Conservation (phyloP, 78 protist genomes). For the Dictyostelium firmibasis region DNA sequence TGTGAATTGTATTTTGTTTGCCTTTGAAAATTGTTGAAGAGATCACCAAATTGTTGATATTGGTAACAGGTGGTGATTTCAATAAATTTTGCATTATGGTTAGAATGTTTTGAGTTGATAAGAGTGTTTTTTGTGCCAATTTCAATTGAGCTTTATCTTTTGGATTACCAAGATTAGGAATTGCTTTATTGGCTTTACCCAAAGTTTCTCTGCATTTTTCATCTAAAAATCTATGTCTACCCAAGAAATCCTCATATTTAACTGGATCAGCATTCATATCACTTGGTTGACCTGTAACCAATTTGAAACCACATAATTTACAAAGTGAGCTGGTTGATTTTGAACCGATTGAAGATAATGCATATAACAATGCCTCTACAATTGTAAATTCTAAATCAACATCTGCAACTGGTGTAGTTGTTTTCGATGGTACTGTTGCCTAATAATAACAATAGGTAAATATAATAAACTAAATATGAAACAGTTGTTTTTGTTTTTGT, state of each 20-base stretch:
- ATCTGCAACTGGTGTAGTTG: not conserved
- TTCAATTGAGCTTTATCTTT: not conserved
- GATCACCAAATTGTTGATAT: not conserved
- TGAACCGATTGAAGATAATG: conserved; percentile 14
- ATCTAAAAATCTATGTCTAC: conserved; percentile 18
- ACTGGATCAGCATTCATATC: conserved; percentile 38
- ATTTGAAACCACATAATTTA: conserved; percentile 32
- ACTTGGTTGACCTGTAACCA: conserved; percentile 72
- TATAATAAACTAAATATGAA: too few species aligned
- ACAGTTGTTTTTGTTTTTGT: too few species aligned
- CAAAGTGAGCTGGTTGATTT: not conserved
- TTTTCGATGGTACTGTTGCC: conserved; percentile 15
- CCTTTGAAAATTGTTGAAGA: not conserved
- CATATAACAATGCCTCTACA: conserved; percentile 34
- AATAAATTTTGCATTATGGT: not conserved
- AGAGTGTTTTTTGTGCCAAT: not conserved
- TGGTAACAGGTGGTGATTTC: conserved; percentile 31
- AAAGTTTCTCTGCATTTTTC: conserved; percentile 14
- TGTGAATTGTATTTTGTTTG: not conserved
- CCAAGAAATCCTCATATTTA: conserved; percentile 8
- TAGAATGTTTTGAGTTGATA: not conserved
- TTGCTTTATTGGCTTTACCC: conserved; percentile 18
- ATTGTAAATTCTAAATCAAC: conserved; percentile 3
- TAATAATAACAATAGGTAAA: not conserved
- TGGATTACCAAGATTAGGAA: not conserved